Evolutionary conservation across 1,139 yeast genomes (phyloP).

Genomic region (Yamadazyma kanchanaburiensis): DNA sequence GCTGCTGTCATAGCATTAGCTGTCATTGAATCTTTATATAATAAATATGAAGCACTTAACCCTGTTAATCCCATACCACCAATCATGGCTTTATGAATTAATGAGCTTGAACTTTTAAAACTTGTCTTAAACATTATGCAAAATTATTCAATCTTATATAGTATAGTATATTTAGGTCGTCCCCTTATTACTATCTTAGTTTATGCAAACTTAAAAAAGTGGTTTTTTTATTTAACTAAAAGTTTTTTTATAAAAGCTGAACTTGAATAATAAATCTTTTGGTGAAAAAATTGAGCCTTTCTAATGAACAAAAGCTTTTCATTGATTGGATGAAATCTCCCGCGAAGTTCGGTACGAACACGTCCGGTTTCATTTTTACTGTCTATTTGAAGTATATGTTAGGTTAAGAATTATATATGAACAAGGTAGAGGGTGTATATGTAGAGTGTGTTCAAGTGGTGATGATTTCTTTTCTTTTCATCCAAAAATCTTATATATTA

Average conservation of each 20-base stretch:
- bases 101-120: slow-evolving; percentile 26
- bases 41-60: slow-evolving; percentile 66
- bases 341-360: background rate
- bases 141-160: too few relatives aligned
- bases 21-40: slow-evolving; percentile 75
- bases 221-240: background rate
- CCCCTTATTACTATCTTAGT: background rate
- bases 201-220: background rate
- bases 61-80: slow-evolving; percentile 70
- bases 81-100: slow-evolving; percentile 54
- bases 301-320: slow-evolving; percentile 23
- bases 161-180: background rate
- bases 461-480: too few relatives aligned
- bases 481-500: too few relatives aligned
- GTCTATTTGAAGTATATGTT: too few relatives aligned
- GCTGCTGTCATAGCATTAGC: slow-evolving; percentile 98
- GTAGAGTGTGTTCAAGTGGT: too few relatives aligned
- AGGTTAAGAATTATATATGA: too few relatives aligned
- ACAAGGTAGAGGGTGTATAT: too few relatives aligned
- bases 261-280: slow-evolving; percentile 8
- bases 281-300: slow-evolving; percentile 10
- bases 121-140: slow-evolving; percentile 23
- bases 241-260: background rate
- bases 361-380: too few relatives aligned
- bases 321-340: slow-evolving; percentile 17